Conservation (phyloP, 352 stramenopile genomes). For the Pythium myriotylum region DNA sequence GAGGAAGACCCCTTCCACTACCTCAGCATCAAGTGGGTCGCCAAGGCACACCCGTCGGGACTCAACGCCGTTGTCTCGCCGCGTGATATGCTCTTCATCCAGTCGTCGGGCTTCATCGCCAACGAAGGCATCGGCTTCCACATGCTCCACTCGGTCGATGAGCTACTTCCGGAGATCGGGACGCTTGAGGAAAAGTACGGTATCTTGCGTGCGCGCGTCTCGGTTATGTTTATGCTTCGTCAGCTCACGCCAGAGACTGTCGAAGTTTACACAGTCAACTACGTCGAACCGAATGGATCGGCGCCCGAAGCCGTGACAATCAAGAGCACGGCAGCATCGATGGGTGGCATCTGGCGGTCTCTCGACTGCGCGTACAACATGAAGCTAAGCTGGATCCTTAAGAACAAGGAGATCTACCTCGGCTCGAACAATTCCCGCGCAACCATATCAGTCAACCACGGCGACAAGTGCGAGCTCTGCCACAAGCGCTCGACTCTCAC, state of each 20-base stretch:
- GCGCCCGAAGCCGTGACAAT: conserved; percentile 45
- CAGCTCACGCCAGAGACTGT: conserved; percentile 29
- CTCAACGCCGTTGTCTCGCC: conserved; percentile 16
- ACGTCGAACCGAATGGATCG: conserved; percentile 46
- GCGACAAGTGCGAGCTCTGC: conserved; percentile 14
- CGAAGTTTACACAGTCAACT: conserved; percentile 48
- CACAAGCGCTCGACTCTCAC: conserved; percentile 14
- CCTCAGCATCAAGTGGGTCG: conserved; percentile 25
- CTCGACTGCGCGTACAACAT: conserved; percentile 18
- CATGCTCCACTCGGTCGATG: conserved; percentile 47
- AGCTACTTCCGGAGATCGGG: conserved; percentile 31
- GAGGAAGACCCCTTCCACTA: conserved; percentile 21
- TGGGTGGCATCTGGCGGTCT: conserved; percentile 39
- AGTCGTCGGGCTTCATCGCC: conserved; percentile 11
- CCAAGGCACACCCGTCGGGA: conserved; percentile 16
- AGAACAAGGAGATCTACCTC: conserved; percentile 30
- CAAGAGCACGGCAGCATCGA: conserved; percentile 34
- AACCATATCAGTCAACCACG: conserved; percentile 4
- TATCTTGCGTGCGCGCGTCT: conserved; percentile 44
- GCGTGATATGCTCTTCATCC: conserved; percentile 16
- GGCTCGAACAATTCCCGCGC: neutral
- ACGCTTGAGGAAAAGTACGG: conserved; percentile 30
- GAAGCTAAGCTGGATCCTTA: conserved; percentile 39
- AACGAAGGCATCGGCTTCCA: conserved; percentile 37
- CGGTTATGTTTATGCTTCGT: conserved; percentile 44